Percentiles rank a stretch among this genome's conserved stretches.
These are phyloP conservation scores for Podospora tetraspora DNA, from an alignment of 495 filamentous ascomycete species.

Conservation along the genomic window DNA sequence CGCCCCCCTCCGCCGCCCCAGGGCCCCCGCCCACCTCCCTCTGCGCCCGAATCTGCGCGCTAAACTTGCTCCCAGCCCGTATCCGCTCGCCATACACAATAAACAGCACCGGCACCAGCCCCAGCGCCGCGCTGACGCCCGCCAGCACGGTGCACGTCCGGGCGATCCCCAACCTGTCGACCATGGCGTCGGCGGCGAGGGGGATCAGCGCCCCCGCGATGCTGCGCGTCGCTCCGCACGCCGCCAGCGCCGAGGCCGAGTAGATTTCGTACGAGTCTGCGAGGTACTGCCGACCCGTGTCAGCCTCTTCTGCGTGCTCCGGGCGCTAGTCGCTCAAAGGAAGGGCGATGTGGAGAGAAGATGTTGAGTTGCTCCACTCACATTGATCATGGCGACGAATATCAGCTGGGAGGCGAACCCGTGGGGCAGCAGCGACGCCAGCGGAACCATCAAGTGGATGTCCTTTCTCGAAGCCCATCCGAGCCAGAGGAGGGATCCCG, in stretches of 20 bases:
- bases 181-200: conserved; percentile 25
- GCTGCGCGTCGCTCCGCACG: conserved; percentile 49
- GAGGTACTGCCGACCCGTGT: conserved; percentile 42
- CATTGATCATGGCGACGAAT: conserved; percentile 61
- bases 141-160: conserved; percentile 28
- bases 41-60: conserved; percentile 11
- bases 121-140: conserved; percentile 19
- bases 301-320: not conserved
- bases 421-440: conserved; percentile 54
- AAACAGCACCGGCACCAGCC: conserved; percentile 27
- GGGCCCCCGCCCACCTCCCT: not conserved
- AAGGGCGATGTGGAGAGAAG: not conserved
- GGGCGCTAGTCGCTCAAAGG: not conserved
- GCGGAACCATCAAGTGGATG: conserved; percentile 59
- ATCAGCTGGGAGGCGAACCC: conserved; percentile 60
- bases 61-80: conserved; percentile 18
- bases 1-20: not conserved
- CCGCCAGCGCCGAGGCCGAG: conserved; percentile 60
- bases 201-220: conserved; percentile 56
- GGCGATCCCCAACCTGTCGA: conserved; percentile 20
- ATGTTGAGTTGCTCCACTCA: conserved; percentile 13
- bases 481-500: conserved; percentile 60
- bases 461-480: conserved; percentile 54
- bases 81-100: conserved; percentile 25
- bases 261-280: conserved; percentile 67